Evolutionary conservation across 2,329 filamentous ascomycete species (phyloP).

Genomic region (Aureobasidium musti): DNA sequence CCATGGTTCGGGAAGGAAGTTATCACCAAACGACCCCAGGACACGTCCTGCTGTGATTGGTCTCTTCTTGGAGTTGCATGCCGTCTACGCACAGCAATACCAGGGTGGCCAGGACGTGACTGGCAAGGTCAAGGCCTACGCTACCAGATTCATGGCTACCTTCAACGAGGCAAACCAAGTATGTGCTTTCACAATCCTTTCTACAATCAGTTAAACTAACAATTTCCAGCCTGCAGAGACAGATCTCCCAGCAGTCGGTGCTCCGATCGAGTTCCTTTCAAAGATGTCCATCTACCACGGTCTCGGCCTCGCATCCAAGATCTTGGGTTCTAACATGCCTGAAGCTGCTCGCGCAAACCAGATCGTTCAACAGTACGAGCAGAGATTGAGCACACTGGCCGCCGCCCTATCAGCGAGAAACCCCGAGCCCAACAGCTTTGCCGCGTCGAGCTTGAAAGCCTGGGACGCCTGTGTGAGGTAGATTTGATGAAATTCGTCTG

Average conservation of each 20-base stretch:
- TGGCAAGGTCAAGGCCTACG: conserved; percentile 45
- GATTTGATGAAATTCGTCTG: neutral
- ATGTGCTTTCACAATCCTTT: neutral
- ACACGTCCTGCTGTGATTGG: conserved; percentile 45
- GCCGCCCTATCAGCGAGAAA: conserved; percentile 2
- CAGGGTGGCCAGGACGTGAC: conserved; percentile 40
- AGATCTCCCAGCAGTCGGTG: conserved; percentile 24
- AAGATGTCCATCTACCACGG: conserved; percentile 48
- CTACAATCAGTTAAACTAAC: neutral
- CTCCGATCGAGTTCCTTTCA: conserved; percentile 37
- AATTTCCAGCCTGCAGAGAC: conserved; percentile 30
- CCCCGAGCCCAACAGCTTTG: neutral
- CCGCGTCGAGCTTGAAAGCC: neutral
- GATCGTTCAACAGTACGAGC: conserved; percentile 24
- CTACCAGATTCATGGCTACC: conserved; percentile 43
- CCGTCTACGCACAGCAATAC: conserved; percentile 44
- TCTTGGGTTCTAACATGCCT: conserved; percentile 44
- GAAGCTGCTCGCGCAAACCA: conserved; percentile 17
- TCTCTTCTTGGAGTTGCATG: conserved; percentile 48
- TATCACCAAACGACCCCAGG: conserved; percentile 39
- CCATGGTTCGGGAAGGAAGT: conserved; percentile 40
- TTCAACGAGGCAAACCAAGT: conserved; percentile 32
- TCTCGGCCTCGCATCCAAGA: conserved; percentile 46
- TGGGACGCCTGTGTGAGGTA: conserved; percentile 24
- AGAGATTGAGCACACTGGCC: conserved; percentile 16